Base-by-base conservation (phyloP, 345 rosid species). In the Rhodomyrtus tomentosa region DNA sequence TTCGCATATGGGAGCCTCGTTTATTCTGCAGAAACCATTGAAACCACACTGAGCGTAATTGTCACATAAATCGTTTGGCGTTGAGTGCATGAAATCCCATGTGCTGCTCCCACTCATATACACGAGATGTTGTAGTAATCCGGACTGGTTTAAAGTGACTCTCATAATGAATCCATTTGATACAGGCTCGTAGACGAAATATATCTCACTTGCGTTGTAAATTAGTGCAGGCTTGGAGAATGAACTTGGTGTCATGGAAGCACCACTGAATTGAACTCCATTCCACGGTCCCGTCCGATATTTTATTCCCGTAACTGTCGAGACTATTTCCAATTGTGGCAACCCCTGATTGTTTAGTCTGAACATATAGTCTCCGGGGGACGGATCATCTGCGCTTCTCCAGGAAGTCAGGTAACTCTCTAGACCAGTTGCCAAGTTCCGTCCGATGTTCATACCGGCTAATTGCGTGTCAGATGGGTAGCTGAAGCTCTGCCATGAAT, bases 401-500 rank as follows among this genome's bases (percentile, higher is more conserved):
- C 91, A 88, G 2, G 89, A 88, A 16, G 83, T 85, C 29, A 89
- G 8, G 40, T 42, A 48, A 50, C 86, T 62, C 13, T 84, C 84
- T 6, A 73, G 7, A 29, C 76, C 83, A 2, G 62, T 62, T 27
- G 51, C n/a, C 16, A 55, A 81, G 84, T 83, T 85, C 89, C 85
- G 84, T 13, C 92, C 89, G 10, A 87, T 27, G 56, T 89, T 90
- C 94, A 93, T 90, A 45, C 82, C 91, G 0, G 92, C 86, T 21
- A 89, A 84, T 32, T 87, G 51, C 42, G 84, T 87, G 82, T 62
- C 87, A 1, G 90, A 86, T 18, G 92, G 93, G 51, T 88, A 62
- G 54, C 91, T 91, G 58, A 92, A 89, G 53, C 91, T 89, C 52
- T 90, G 92, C 92, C 92, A 89, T 53, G 29, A 4, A 59, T 52